Conservation (phyloP, 495 filamentous ascomycete genomes). For the Lasiosphaeris hirsuta region DNA sequence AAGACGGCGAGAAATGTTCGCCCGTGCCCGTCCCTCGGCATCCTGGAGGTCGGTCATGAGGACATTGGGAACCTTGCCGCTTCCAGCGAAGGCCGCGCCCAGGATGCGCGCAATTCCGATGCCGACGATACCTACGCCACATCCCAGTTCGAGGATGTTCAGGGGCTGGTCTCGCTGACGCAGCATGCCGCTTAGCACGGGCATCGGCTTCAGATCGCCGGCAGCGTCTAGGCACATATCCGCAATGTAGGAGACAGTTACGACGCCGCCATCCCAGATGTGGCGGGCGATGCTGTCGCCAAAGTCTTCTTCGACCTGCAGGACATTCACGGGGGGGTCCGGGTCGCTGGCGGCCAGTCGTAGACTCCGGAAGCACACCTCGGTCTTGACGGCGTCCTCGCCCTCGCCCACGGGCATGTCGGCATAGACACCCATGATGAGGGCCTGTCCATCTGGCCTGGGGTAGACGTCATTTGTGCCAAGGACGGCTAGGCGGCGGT, state of each 20-base stretch:
- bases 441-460: constrained; percentile 18
- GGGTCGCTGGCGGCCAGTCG: constrained; percentile 29
- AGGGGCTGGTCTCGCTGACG: constrained; percentile 23
- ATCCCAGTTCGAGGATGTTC: constrained; percentile 72
- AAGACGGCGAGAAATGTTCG: constrained; percentile 37
- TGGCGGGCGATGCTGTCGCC: constrained; percentile 94
- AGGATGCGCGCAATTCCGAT: constrained; percentile 64
- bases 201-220: constrained; percentile 2
- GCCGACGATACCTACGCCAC: constrained; percentile 82
- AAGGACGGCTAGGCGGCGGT: constrained; percentile 27
- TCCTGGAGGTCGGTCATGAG: constrained; percentile 81
- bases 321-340: constrained; percentile 3
- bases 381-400: background rate
- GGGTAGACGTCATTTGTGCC: constrained; percentile 29
- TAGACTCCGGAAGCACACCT: constrained; percentile 38
- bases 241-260: constrained; percentile 37
- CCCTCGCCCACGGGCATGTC: constrained; percentile 24
- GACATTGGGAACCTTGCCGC: constrained; percentile 35
- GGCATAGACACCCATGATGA: constrained; percentile 38
- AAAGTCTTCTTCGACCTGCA: constrained; percentile 77
- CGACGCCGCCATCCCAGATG: constrained; percentile 69
- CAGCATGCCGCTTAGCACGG: constrained; percentile 18
- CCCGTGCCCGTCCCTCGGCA: constrained; percentile 53
- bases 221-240: constrained; percentile 24
- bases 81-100: constrained; percentile 22